Base-by-base conservation (phyloP, 2,329 filamentous ascomycete species). In the Talaromyces sp. region DNA sequence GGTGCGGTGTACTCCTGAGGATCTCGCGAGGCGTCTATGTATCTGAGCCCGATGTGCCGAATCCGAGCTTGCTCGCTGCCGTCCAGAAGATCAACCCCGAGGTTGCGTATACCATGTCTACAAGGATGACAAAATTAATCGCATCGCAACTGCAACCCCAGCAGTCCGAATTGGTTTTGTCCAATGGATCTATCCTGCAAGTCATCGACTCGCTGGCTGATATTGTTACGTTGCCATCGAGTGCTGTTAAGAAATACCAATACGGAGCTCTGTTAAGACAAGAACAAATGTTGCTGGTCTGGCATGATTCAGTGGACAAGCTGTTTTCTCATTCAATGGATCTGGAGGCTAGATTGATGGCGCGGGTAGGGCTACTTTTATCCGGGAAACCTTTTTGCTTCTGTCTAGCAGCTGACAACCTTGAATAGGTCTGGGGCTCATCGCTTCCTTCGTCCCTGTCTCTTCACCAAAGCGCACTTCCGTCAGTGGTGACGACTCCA, bases 71-170 rank as follows among this genome's bases (percentile, higher is more conserved):
- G 8, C 69, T 81, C 8, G 75, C 71, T 2, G 80, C 82, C 5
- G 78, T 82, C 5, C 75, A 78, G 60, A 76, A 77, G 62, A 75
- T 84, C 65, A 82, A 83, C 66, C 74, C 80, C 24, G 74, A 76
- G n/a, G 80, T 83, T 39, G 81, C 80, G 7, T 75, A 83, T 65
- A 84, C 83, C 8, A 82, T 84, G 79, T 79, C 78, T 6, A 80
- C 80, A 1, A 76, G 82, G 52, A 81, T 81, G 63, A 80, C 81
- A 33, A 75, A 79, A 22, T 79, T 78, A 13, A 79, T 84, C 33
- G 75, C 83, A 64, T 71, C 75, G n/a, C 74, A 74, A 0, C 66
- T 84, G 22, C 66, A 76, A 10, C 74, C 76, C 8, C 73, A 74
- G 39, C 80, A 83, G 63, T 78, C 73, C 0, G 81, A 82, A 66